phyloP scores from a whole-genome alignment of 2,329 filamentous ascomycete species.

The Fusarium subglutinans region DNA sequence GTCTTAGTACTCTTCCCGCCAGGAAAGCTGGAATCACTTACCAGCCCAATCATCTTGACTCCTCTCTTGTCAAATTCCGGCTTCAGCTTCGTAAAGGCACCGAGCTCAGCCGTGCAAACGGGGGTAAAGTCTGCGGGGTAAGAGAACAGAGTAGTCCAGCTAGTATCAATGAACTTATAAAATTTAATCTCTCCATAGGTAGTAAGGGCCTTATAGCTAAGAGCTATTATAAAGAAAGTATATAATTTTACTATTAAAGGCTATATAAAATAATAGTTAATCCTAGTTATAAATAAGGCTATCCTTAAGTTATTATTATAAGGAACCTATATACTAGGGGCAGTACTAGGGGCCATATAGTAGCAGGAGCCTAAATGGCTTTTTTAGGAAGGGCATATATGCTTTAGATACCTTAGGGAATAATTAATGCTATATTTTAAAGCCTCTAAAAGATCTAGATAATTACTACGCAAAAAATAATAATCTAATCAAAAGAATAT shows the following conservation, averaged over 20 bases:
- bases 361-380: neutral
- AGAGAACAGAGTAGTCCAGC: neutral
- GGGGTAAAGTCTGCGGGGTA: neutral
- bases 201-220: too few species aligned
- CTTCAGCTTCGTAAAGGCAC: neutral
- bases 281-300: too few species aligned
- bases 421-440: neutral
- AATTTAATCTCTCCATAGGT: too few species aligned
- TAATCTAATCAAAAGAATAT: too few species aligned
- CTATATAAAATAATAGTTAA: too few species aligned
- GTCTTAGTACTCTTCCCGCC: neutral
- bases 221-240: too few species aligned
- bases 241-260: too few species aligned
- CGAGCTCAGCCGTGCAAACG: neutral
- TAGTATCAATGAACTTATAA: too few species aligned
- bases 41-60: neutral
- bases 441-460: rapidly evolving
- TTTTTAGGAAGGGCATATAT: neutral
- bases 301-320: too few species aligned
- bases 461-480: rapidly evolving
- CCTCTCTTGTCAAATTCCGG: neutral
- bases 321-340: too few species aligned
- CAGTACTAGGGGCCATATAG: neutral
- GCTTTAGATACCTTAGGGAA: neutral
- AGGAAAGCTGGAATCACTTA: neutral